phyloP scores from a whole-genome alignment of 2,329 filamentous ascomycete genomes.

The Pseudogymnoascus sp. region DNA sequence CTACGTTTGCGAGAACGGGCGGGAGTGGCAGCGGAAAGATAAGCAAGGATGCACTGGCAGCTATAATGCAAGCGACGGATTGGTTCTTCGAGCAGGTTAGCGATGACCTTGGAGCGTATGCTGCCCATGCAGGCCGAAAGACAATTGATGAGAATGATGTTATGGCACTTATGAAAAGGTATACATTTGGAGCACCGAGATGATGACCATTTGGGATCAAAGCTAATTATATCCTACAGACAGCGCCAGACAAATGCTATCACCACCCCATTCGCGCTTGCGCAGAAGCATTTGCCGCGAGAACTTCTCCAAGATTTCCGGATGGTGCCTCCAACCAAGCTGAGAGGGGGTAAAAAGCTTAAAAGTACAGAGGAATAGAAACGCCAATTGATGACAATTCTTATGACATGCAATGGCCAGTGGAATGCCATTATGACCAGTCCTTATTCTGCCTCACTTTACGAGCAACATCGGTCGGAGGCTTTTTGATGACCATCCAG shows the following conservation, averaged over 20 bases:
- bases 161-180: constrained; percentile 76
- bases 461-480: constrained; percentile 62
- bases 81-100: constrained; percentile 89
- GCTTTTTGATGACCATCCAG: constrained; percentile 89
- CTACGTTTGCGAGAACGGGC: constrained; percentile 61
- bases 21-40: constrained; percentile 62
- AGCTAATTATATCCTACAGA: constrained; percentile 43
- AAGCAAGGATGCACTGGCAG: constrained; percentile 63
- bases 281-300: constrained; percentile 71
- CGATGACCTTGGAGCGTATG: constrained; percentile 72
- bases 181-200: constrained; percentile 26
- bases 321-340: constrained; percentile 53
- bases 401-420: constrained; percentile 1
- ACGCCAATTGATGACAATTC: constrained; percentile 22
- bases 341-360: constrained; percentile 31
- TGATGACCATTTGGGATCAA: neutral
- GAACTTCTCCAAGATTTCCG: constrained; percentile 78
- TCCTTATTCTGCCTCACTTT: constrained; percentile 70
- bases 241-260: constrained; percentile 67
- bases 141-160: constrained; percentile 83
- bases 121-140: constrained; percentile 73
- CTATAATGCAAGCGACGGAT: constrained; percentile 73
- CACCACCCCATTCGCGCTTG: constrained; percentile 77
- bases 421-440: constrained; percentile 47
- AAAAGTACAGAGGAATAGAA: neutral